Evolutionary conservation across 495 filamentous ascomycete genomes (phyloP), one percentile per base, ranked within the genome.

Genomic region (Penicillium verhagenii): DNA sequence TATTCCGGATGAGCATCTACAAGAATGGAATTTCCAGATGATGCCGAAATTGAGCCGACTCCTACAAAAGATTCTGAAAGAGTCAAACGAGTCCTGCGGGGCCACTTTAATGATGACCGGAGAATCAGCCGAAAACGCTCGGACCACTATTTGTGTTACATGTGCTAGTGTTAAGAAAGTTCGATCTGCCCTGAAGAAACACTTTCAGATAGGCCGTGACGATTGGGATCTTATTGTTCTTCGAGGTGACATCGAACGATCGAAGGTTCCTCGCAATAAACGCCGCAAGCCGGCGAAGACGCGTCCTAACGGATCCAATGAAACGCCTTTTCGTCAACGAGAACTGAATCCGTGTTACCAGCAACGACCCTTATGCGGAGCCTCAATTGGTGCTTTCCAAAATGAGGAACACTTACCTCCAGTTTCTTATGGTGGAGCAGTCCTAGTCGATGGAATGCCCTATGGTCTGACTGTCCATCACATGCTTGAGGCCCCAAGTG

Each of bases 401-500:
- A 88, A 90, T 40, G 86, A 90, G 44, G 82, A 87, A 38, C 92
- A 96, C 59, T 72, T 96, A 2, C 92, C 91, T 11, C 88, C 93
- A 1, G 93, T 94, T 3, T 91, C 91, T 9, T 92, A 92, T 66
- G 93, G 93, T 4, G 93, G 93, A 13, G 77, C 96, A 1, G 81
- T 97, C 37, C 72, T 94, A 7, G 84, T 96, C 6, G 91, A 97
- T 67, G 84, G 87, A 48, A 82, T 86, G 57, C 83, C 87, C 1
- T 94, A 90, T 64, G 93, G 92, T 7, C 90, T 97, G 86, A 96
- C 88, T 16, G 93, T 97, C 3, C 93, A 97, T 59, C 93, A 97
- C 66, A 90, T 97, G 85, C 79, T 97, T 1, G 93, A 97, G 59
- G 83, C 87, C 14, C 88, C 88, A 4, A 88, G 86, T 24, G 81